Evolutionary conservation across 371 early-diverging fungal species (phyloP), one percentile per base, ranked within the genome.

Genomic region (Mucor saturninus): DNA sequence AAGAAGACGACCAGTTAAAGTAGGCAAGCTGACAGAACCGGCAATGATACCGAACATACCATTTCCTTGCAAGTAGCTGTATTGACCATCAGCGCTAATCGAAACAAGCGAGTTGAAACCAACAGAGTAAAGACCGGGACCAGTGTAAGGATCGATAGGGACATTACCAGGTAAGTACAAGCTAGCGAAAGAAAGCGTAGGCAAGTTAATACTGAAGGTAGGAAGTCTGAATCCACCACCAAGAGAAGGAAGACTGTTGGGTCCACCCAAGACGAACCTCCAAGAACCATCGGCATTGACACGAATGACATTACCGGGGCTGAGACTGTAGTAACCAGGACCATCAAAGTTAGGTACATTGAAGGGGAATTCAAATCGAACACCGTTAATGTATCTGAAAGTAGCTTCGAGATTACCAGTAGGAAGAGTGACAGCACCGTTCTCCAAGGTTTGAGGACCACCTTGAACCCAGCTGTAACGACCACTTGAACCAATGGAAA

Each of bases 111-210:
- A 56, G 21, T 43, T 43, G 7, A 39, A 15, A 30, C 52, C 37
- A 5, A 63, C 10, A 2, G 45, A 42, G 28, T 63, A 63, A 11
- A 45, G 4, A 15, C 57, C 64, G 2, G 56, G 56, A 32, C 42
- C 60, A 26, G 57, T 37, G 35, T 57, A 57, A 9, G 35, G 28
- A 35, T 15, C 21, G n/a, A 57, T 46, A 10, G 31, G 30, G 21
- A 35, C 40, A 30, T 39, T 42, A 31, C 26, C 15, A 39, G 40
- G 52, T 4, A 52, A 51, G 39, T 30, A 11, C 3, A 51, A 2
- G 28, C 14, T 13, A 35, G 45, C 43, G 7, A 35, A 55, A 11
- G 39, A 38, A 5, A 46, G 2, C 7, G 9, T 38, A 38, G 54
- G 54, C 10, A 54, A 31, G 15, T 14, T 38, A 26, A 54, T 43